Conservation (phyloP, 73 alveolate species). For the Paramecium primaurelia region DNA sequence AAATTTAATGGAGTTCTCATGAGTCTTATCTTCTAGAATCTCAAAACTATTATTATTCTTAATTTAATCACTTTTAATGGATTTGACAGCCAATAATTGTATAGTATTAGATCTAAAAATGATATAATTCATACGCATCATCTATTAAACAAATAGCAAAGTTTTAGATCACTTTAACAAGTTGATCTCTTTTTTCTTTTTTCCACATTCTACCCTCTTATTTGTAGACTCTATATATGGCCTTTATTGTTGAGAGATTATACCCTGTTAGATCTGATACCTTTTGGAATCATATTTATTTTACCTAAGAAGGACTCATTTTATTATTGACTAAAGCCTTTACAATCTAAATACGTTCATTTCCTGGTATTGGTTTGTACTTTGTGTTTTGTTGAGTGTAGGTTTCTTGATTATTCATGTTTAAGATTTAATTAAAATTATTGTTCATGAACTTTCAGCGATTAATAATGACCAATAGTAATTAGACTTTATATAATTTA, state of each 20-base stretch:
- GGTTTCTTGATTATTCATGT: neutral
- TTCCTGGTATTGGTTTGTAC: neutral
- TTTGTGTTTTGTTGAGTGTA: neutral
- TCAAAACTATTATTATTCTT: neutral
- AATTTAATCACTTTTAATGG: neutral
- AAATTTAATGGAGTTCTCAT: neutral
- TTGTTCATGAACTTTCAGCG: neutral
- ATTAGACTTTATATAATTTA: neutral
- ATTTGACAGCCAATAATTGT: neutral
- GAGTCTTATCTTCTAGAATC: neutral
- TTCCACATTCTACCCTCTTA: neutral
- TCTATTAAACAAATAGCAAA: neutral
- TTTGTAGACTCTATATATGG: slow-evolving; percentile 8
- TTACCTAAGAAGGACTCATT: neutral
- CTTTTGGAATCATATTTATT: neutral
- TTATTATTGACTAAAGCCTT: neutral
- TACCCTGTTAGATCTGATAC: slow-evolving; percentile 6
- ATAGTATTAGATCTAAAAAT: neutral
- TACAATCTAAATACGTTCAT: neutral
- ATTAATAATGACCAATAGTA: neutral
- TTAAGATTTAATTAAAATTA: neutral
- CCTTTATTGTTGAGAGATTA: slow-evolving; percentile 33
- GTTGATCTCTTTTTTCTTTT: slow-evolving; percentile 20
- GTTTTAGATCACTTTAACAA: neutral
- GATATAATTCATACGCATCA: neutral